phyloP scores from a whole-genome alignment of 1,139 yeast species.

The Saccharomyces hybrid region DNA sequence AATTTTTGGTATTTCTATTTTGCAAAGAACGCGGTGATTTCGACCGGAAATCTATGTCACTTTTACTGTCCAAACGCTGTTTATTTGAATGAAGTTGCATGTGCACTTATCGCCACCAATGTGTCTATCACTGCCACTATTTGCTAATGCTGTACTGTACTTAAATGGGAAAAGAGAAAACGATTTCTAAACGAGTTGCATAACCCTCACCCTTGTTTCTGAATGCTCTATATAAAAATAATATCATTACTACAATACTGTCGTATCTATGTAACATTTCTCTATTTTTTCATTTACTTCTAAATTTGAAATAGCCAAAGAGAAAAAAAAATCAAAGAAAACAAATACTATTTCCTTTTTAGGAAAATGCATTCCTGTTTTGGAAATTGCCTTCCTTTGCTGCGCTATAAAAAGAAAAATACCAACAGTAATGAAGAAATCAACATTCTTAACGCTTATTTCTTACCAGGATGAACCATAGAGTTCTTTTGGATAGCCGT shows the following conservation, averaged over 20 bases:
- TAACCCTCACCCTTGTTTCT: not conserved
- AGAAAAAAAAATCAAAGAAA: not conserved
- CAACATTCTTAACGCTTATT: not conserved
- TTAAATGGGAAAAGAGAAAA: not conserved
- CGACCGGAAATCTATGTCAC: not conserved
- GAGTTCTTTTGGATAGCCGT: conserved; percentile 56
- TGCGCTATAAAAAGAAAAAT: not conserved
- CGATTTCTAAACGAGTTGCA: not conserved
- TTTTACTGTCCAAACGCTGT: not conserved
- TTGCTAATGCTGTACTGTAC: not conserved
- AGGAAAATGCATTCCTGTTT: not conserved
- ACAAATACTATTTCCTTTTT: not conserved
- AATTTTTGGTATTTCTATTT: conserved; percentile 27
- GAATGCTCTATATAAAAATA: not conserved
- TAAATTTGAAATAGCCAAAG: not conserved
- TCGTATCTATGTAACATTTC: not conserved
- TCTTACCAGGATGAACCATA: conserved; percentile 11
- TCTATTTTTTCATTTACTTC: not conserved
- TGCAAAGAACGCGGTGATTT: conserved; percentile 20
- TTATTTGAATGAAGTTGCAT: not conserved
- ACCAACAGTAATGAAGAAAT: not conserved
- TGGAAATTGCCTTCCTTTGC: not conserved
- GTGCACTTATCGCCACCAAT: not conserved
- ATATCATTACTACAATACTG: not conserved
- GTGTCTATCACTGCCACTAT: not conserved